phyloP scores from a whole-genome alignment of 2,329 filamentous ascomycete species.

The Cordyceps fumosorosea region DNA sequence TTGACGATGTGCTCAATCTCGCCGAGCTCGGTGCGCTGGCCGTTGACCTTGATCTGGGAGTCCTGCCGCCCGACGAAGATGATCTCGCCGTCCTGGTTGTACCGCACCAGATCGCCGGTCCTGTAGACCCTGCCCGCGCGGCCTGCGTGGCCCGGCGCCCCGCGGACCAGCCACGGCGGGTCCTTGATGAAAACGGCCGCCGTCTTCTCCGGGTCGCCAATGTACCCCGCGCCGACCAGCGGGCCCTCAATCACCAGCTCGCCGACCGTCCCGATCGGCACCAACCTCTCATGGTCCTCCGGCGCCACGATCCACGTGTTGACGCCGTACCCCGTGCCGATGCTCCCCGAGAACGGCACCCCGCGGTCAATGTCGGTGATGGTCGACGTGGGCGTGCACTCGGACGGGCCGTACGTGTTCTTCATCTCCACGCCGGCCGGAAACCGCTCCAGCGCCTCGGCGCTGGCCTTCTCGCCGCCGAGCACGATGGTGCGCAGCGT shows the following conservation, averaged over 20 bases:
- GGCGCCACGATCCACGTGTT: slow-evolving; percentile 34
- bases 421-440: slow-evolving; percentile 29
- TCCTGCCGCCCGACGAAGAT: slow-evolving; percentile 52
- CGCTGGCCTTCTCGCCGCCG: slow-evolving; percentile 24
- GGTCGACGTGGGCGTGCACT: slow-evolving; percentile 37
- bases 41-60: slow-evolving; percentile 54
- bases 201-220: slow-evolving; percentile 16
- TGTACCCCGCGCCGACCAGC: slow-evolving; percentile 41
- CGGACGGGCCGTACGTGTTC: slow-evolving; percentile 40
- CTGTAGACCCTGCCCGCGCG: slow-evolving; percentile 31
- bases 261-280: slow-evolving; percentile 24
- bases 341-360: slow-evolving; percentile 12
- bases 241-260: slow-evolving; percentile 43
- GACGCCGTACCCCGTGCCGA: slow-evolving; percentile 8
- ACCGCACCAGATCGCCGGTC: slow-evolving; percentile 40
- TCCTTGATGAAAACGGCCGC: slow-evolving; percentile 10
- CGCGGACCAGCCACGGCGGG: slow-evolving; percentile 4
- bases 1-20: slow-evolving; percentile 40
- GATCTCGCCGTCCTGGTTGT: slow-evolving; percentile 29
- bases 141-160: background rate
- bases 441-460: slow-evolving; percentile 39
- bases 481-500: slow-evolving; percentile 10
- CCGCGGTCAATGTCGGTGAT: slow-evolving; percentile 28
- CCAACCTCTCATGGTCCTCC: slow-evolving; percentile 18
- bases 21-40: slow-evolving; percentile 50